phyloP scores from a whole-genome alignment of 2,329 filamentous ascomycete genomes.

The Talaromyces sp. region DNA sequence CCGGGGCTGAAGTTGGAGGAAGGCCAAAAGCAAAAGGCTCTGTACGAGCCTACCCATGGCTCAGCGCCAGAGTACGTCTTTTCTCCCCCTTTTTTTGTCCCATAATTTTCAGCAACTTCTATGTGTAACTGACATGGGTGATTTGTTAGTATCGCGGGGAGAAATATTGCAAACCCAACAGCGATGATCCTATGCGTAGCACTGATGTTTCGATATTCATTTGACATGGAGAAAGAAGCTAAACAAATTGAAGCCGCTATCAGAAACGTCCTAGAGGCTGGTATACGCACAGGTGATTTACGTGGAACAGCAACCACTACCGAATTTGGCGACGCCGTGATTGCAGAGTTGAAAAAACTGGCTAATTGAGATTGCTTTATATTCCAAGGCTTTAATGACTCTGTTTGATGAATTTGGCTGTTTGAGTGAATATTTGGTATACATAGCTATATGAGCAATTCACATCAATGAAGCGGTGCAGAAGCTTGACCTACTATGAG shows the following conservation, averaged over 20 bases:
- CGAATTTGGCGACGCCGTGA: constrained; percentile 71
- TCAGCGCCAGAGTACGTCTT: constrained; percentile 31
- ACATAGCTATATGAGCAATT: neutral
- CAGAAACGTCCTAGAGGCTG: constrained; percentile 65
- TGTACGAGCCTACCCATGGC: constrained; percentile 90
- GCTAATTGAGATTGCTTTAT: neutral
- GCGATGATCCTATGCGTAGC: constrained; percentile 83
- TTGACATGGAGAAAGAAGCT: constrained; percentile 69
- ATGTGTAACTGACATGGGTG: neutral
- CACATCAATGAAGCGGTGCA: neutral
- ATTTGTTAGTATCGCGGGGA: constrained; percentile 69
- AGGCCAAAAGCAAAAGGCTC: constrained; percentile 69
- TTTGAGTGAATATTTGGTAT: neutral
- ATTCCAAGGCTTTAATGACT: neutral
- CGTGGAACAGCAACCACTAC: constrained; percentile 65
- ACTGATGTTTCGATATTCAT: constrained; percentile 90
- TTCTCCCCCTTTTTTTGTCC: neutral
- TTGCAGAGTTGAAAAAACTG: constrained; percentile 56
- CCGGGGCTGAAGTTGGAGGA: constrained; percentile 57
- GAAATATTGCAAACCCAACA: constrained; percentile 81
- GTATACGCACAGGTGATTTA: constrained; percentile 72
- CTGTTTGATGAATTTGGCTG: neutral
- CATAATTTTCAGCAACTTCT: neutral
- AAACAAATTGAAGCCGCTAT: constrained; percentile 74
- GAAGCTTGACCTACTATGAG: neutral